A percentile compares a stretch with the other conserved stretches of the same genome.
These are phyloP conservation scores for Parathielavia appendiculata DNA, from an alignment of 495 filamentous ascomycete genomes.

Conservation along the genomic window DNA sequence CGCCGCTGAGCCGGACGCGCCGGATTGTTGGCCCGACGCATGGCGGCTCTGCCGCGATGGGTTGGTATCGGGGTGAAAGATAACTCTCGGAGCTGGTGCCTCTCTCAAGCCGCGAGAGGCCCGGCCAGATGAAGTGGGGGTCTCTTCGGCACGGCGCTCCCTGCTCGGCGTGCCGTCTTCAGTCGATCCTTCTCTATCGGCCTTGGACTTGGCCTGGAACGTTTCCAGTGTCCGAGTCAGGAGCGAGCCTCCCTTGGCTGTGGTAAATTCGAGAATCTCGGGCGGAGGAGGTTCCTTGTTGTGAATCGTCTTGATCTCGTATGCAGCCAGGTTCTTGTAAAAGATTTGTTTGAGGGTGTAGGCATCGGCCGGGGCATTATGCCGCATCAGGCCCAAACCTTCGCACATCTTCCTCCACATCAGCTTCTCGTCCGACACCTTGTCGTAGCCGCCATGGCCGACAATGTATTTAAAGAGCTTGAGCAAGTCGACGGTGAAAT, in stretches of 20 bases:
- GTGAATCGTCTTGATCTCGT: constrained; percentile 68
- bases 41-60: constrained; percentile 56
- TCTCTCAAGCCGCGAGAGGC: constrained; percentile 68
- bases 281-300: constrained; percentile 72
- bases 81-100: constrained; percentile 68
- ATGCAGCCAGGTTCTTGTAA: constrained; percentile 78
- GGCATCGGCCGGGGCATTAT: constrained; percentile 64
- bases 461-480: constrained; percentile 66
- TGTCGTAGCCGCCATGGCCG: constrained; percentile 72
- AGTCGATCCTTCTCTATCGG: constrained; percentile 49
- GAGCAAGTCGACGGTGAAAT: constrained; percentile 62
- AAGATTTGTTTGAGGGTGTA: constrained; percentile 76
- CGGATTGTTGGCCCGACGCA: constrained; percentile 42
- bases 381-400: constrained; percentile 54
- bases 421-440: constrained; percentile 70
- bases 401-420: constrained; percentile 69
- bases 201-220: constrained; percentile 45
- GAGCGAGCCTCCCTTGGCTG: constrained; percentile 69
- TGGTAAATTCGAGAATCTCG: constrained; percentile 71
- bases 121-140: constrained; percentile 48
- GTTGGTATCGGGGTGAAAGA: constrained; percentile 74
- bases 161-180: constrained; percentile 60
- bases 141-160: constrained; percentile 57
- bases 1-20: constrained; percentile 19
- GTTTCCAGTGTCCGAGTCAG: constrained; percentile 74